Base-by-base conservation (phyloP, 169 alveolate species). In the Theileria orientalis region DNA sequence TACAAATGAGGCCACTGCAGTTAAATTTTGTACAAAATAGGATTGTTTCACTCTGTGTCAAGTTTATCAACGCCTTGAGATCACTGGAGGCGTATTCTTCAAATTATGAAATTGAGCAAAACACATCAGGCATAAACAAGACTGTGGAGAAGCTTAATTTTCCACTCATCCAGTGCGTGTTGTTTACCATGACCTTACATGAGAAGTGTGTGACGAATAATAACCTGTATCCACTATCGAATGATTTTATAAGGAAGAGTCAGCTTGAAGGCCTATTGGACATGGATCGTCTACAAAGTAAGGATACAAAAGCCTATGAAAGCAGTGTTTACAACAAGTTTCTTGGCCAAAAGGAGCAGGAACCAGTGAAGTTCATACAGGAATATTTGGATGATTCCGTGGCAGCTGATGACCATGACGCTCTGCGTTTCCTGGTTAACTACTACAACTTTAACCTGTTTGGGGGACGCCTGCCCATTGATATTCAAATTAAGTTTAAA, bases 391-490 rank as follows among this genome's bases (percentile, higher is more conserved):
- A 74, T 27, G 82, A 68, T 8, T 52, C 64, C 14, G 85, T 82
- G 19, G 35, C 84, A 0, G 52, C 85, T 13, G 89, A 82, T 41
- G 84, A 82, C 23, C 42, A 33, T 7, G 32, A 52, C 9, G 89
- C 89, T 0, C 49, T 82, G 40, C 25, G 56, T 21, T 82, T 68
- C 66, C 68, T 82, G 6, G 74, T 82, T 9, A 82, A 74, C 51
- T 82, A 66, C 56, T 82, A 82, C 71, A 82, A 82, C 61, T 82
- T 57, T 62, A 82, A 82, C 70, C 70, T 82, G 1, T 82, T 82
- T 40, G 84, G 85, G n/a, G 89, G 89, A 13, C 41, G 89, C n/a
- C 70, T 82, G 19, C 89, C 89, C 29, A 82, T 74, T 21, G 77
- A 72, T 66, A 37, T 82, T 11, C 25, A 30, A 11, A 41, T 73